phyloP scores from a whole-genome alignment of 148 eudicot species.

The Chenopodium berlandieri region DNA sequence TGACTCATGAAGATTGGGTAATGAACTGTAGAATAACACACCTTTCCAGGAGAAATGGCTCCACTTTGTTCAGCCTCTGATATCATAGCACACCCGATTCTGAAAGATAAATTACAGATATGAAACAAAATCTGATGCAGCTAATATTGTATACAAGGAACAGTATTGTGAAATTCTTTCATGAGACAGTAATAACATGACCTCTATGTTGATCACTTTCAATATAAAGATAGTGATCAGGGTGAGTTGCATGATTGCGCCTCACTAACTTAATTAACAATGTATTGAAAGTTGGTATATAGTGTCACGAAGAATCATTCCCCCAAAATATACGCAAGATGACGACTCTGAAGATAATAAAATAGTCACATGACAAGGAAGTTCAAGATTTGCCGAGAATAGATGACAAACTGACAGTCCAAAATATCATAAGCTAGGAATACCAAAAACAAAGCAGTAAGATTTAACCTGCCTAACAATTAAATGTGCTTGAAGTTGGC shows the following conservation, averaged over 20 bases:
- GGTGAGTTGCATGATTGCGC: not conserved
- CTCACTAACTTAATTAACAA: not conserved
- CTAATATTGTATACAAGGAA: not conserved
- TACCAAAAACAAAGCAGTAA: not conserved
- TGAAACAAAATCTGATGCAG: not conserved
- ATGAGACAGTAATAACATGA: not conserved
- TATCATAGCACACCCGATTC: conserved; percentile 65
- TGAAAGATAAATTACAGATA: conserved; percentile 28
- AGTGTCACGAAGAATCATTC: not conserved
- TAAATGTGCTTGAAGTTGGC: not conserved
- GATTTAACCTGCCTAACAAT: not conserved
- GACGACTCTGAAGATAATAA: not conserved
- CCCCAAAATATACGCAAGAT: not conserved
- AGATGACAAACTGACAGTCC: not conserved
- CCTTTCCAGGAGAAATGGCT: conserved; percentile 62
- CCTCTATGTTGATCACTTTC: not conserved
- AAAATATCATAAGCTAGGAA: not conserved
- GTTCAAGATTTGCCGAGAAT: not conserved
- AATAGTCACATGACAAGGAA: not conserved
- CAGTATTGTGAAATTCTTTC: not conserved
- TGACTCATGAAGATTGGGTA: not conserved
- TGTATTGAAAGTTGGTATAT: too few relatives aligned
- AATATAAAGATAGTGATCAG: not conserved
- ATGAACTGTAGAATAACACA: conserved; percentile 18
- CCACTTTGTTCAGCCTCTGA: conserved; percentile 70